Evolutionary conservation across 148 eudicot species (phyloP), one percentile per base, ranked within the genome.

Genomic region (Vaccinium corymbosum): DNA sequence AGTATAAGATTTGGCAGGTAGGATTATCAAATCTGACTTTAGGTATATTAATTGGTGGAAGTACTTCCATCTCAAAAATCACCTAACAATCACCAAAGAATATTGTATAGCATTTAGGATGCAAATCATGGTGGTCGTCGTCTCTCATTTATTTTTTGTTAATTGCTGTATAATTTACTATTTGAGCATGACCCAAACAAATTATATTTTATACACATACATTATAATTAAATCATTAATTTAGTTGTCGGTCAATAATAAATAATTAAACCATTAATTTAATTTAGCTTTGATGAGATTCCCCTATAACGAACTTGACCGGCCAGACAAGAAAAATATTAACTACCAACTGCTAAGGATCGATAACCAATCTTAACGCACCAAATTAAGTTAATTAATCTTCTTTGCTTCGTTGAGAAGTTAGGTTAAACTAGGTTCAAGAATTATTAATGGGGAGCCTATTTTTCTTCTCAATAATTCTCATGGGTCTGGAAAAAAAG

Each of bases 1-100:
- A 32, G 2, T 80, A 51, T 42, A 19, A 35, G 70, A 20, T 61
- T 38, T 61, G 56, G 83, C 55, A 13, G 73, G 83, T 46, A 80
- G 71, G 83, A 80, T 62, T 80, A 80, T 38, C 55, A 80, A 80
- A 80, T 80, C 82, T 80, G 11, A 10, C 2, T 80, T 80, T 80
- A 38, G 11, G 29, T 80, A 38, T 42, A 42, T 3, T 42, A 42
- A 42, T 38, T 20, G 48, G 81, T 56, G 81, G 68, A 32, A 56
- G n/a, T 80, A 57, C 42, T 57, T 79, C 46, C 46, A 42, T 42
- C 50, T 79, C 81, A 55, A 29, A 79, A 42, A 20, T n/a, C 32
- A 38, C 12, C 71, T 68, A 38, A 42, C 19, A 13, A 51, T 42
- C 17, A 35, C n/a, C 46, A 61, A 27, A 20, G 82, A 19, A 62